Evolutionary conservation across 2,329 filamentous ascomycete genomes (phyloP).

Genomic region (Drechslerella stenobrocha): DNA sequence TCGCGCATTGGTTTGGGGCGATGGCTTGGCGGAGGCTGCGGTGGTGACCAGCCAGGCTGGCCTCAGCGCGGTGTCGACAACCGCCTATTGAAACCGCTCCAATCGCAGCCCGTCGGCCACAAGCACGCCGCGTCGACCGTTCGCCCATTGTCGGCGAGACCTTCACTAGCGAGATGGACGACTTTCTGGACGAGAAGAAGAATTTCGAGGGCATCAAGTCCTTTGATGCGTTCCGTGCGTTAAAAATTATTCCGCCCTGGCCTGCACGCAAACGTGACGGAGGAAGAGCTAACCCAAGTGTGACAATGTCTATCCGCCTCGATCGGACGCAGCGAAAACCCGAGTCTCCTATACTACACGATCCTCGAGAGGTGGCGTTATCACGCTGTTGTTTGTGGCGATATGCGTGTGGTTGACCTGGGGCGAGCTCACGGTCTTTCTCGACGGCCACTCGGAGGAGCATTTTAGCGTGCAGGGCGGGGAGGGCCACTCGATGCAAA

Average conservation of each 20-base stretch:
- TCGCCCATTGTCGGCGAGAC: slow-evolving; percentile 17
- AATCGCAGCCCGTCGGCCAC: not conserved
- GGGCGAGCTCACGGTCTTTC: slow-evolving; percentile 80
- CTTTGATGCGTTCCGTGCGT: slow-evolving; percentile 95
- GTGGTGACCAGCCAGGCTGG: slow-evolving; percentile 45
- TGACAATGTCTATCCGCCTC: slow-evolving; percentile 11
- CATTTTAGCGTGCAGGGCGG: slow-evolving; percentile 93
- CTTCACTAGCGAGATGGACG: slow-evolving; percentile 39
- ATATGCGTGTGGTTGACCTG: slow-evolving; percentile 75
- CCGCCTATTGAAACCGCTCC: not conserved
- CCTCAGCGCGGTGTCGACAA: slow-evolving; percentile 21
- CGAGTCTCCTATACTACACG: slow-evolving; percentile 88
- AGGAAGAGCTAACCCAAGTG: not conserved
- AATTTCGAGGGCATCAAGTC: slow-evolving; percentile 67
- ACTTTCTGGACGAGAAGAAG: slow-evolving; percentile 50
- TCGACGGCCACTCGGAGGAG: slow-evolving; percentile 78
- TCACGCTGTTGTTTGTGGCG: slow-evolving; percentile 76
- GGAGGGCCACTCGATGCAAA: slow-evolving; percentile 80
- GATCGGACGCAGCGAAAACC: slow-evolving; percentile 72
- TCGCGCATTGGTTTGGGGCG: slow-evolving; percentile 12
- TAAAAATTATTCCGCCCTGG: no score
- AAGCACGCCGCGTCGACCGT: not conserved
- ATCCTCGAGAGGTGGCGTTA: slow-evolving; percentile 85
- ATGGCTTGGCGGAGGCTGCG: slow-evolving; percentile 16
- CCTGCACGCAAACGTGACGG: no score